Base-by-base conservation (phyloP, 1,284 basidiomycete genomes). In the Puccinia horiana region DNA sequence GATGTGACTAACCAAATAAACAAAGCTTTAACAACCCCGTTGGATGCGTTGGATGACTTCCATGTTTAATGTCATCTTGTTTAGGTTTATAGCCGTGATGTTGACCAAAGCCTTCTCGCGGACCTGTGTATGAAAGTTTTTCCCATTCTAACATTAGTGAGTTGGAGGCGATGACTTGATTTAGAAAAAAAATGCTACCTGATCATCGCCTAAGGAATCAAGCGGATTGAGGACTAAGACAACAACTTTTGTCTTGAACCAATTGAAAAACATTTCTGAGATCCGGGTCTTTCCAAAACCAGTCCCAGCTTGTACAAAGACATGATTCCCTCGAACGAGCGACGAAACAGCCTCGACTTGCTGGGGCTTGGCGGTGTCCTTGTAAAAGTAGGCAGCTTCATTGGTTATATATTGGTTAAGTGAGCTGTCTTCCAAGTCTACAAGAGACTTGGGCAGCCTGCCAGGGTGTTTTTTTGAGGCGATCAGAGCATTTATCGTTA, bases 241-340 rank as follows among this genome's bases (percentile, higher is more conserved):
- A 26, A 35, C 52, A 16, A 54, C 44, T 44, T 74, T 74, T 23
- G 23, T 37, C 26, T 11, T 52, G 47, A 52, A 54, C 18, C 49
- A 35, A 20, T 23, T 35, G n/a, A 54, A 47, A 32, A 44, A 74
- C 40, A 74, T 54, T 47, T 49, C 72, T 5, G 44, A 37, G 20
- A 74, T 74, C 20, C 47, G 72, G 8, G 72, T 52, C 44, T 74
- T 74, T 12, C 72, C 72, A 54, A 37, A 74, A 3, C 72, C 72
- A 1, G 72, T 74, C 32, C 47, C 47, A n/a, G 72, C 26, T 18
- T 26, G 61, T 32, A 74, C 26, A 37, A 74, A 74, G 4, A 23
- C 42, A 52, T 74, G 1, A 29, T 63, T 11, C 11, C 29, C 61
- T 35, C 12, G 61, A 14, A 63, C 61, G 14, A 63, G 61, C 12